A percentile compares a stretch with the other conserved stretches of the same genome.
phyloP scores from a whole-genome alignment of 805 yeast genomes.

The Monosporozyma unispora region DNA sequence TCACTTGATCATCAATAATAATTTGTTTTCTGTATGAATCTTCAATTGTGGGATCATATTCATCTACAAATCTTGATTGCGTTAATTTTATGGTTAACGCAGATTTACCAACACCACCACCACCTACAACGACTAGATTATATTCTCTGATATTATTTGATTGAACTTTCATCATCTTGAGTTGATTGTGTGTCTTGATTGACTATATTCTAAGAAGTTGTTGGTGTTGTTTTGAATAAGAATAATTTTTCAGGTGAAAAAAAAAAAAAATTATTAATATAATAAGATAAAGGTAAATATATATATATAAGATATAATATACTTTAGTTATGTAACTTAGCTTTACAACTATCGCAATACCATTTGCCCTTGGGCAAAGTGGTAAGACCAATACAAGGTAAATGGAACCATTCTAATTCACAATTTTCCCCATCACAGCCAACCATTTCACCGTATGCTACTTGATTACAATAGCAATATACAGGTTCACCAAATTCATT shows the following conservation, averaged over 20 bases:
- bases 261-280: too few relatives aligned
- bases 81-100: constrained; percentile 92
- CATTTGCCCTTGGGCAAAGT: constrained; percentile 82
- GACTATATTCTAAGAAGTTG: too few relatives aligned
- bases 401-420: constrained; percentile 90
- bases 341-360: constrained; percentile 63
- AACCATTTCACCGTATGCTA: constrained; percentile 97
- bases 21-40: constrained; percentile 85
- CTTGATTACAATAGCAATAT: constrained; percentile 94
- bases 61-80: constrained; percentile 92
- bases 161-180: background rate
- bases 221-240: constrained; percentile 1
- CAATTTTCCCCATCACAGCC: constrained; percentile 96
- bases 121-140: constrained; percentile 93
- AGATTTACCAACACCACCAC: constrained; percentile 98
- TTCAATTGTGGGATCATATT: constrained; percentile 97
- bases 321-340: background rate
- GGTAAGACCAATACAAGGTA: constrained; percentile 82
- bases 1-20: constrained; percentile 68
- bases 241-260: too few relatives aligned
- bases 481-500: constrained; percentile 57
- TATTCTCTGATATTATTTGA: constrained; percentile 40
- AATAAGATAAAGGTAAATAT: too few relatives aligned
- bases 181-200: constrained; percentile 15
- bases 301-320: too few relatives aligned